A percentile compares a stretch with the other conserved stretches of the same genome.
phyloP scores from a whole-genome alignment of 2,329 filamentous ascomycete species.

The Aspergillus oerlinghausenensis region DNA sequence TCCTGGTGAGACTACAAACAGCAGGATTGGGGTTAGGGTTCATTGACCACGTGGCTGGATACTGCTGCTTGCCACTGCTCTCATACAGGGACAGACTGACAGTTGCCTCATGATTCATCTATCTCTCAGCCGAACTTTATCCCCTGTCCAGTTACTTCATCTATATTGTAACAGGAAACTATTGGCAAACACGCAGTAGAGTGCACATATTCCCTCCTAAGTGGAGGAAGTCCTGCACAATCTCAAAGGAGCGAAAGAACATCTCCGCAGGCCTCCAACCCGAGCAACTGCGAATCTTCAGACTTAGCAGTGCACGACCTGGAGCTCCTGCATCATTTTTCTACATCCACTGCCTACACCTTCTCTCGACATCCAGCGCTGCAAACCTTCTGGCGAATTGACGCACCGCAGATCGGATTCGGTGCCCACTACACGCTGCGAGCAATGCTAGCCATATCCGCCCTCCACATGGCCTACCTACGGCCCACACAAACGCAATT shows the following conservation, averaged over 20 bases:
- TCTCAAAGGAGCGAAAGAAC: background rate
- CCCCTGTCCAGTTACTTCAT: background rate
- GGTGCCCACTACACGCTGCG: slow-evolving; percentile 47
- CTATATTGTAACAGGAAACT: background rate
- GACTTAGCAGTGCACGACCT: slow-evolving; percentile 38
- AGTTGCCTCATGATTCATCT: no score
- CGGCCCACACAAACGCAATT: slow-evolving; percentile 31
- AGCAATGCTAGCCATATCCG: slow-evolving; percentile 46
- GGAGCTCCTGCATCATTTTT: slow-evolving; percentile 52
- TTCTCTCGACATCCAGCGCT: slow-evolving; percentile 40
- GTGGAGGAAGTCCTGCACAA: background rate
- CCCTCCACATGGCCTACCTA: slow-evolving; percentile 46
- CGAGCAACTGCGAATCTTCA: background rate
- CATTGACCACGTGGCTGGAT: background rate
- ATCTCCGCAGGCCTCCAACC: background rate
- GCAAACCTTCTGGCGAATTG: slow-evolving; percentile 46
- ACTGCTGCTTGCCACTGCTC: background rate
- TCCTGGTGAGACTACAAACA: background rate
- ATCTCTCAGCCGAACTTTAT: background rate
- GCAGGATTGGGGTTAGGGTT: background rate
- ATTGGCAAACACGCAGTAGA: slow-evolving; percentile 14
- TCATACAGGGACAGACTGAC: no score
- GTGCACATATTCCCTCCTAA: slow-evolving; percentile 14
- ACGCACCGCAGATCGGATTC: slow-evolving; percentile 47
- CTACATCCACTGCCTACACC: slow-evolving; percentile 47